Evolutionary conservation across 164 flowering plant species (phyloP).

Genomic region (Santalum album): DNA sequence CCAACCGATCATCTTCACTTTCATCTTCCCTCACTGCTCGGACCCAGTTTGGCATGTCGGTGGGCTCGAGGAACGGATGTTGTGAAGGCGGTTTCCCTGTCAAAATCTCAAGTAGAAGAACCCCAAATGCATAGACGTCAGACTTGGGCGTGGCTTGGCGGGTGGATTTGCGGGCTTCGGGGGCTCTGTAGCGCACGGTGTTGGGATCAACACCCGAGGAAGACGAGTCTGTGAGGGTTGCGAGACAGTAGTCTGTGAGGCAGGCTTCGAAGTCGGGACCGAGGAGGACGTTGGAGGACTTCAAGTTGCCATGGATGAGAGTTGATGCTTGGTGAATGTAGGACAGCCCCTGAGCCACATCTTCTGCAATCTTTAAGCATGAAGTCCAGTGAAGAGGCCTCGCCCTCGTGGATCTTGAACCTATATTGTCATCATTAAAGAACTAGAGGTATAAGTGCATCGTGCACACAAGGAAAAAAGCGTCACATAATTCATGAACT

Average conservation of each 20-base stretch:
- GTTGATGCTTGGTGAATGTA: conserved; percentile 38
- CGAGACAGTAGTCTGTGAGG: conserved; percentile 35
- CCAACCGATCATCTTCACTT: conserved; percentile 13
- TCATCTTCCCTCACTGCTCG: conserved; percentile 24
- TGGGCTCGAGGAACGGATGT: conserved; percentile 22
- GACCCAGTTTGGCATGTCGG: conserved; percentile 28
- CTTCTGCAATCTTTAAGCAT: conserved; percentile 48
- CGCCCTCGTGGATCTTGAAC: conserved; percentile 31
- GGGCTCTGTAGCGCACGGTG: not conserved
- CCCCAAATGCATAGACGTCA: conserved; percentile 29
- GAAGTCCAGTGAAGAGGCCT: conserved; percentile 35
- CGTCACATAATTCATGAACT: too few relatives aligned
- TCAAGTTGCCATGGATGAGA: conserved; percentile 41
- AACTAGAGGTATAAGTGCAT: not conserved
- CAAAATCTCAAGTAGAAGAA: conserved; percentile 29
- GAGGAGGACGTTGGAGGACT: conserved; percentile 42
- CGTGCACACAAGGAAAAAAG: not conserved
- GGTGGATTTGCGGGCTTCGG: not conserved
- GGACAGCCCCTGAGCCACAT: conserved; percentile 39
- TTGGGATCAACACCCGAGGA: not conserved
- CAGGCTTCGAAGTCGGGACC: conserved; percentile 48
- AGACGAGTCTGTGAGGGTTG: conserved; percentile 10
- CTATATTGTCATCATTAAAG: conserved; percentile 6
- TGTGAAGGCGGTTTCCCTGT: conserved; percentile 26
- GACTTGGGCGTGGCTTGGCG: conserved; percentile 14